phyloP scores from a whole-genome alignment of 116 monocot species.

The Cymodocea nodosa region DNA sequence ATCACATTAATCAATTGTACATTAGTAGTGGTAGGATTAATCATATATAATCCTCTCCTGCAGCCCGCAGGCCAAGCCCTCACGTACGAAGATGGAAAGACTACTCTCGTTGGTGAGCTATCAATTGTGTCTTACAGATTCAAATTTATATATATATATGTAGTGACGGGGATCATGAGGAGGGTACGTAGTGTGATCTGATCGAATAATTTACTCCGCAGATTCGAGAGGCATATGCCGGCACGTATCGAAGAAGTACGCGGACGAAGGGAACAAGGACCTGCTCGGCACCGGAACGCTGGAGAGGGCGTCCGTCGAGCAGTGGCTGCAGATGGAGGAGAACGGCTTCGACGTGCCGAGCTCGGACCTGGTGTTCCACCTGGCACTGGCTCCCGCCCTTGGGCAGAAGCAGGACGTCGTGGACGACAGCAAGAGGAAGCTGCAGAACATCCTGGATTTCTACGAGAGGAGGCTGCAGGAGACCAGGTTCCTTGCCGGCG shows the following conservation, averaged over 20 bases:
- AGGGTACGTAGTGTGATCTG: too few relatives aligned
- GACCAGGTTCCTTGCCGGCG: slow-evolving; percentile 19
- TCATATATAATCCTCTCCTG: too few relatives aligned
- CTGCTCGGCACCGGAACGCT: slow-evolving; percentile 41
- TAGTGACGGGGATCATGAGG: too few relatives aligned
- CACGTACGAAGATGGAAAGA: slow-evolving; percentile 20
- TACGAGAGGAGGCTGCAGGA: slow-evolving; percentile 20
- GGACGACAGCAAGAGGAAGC: slow-evolving; percentile 13
- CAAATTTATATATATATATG: too few relatives aligned
- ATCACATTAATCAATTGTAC: too few relatives aligned
- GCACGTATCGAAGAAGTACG: slow-evolving; percentile 31
- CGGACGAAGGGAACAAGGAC: slow-evolving; percentile 30
- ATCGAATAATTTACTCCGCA: neutral
- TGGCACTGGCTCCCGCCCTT: slow-evolving; percentile 8
- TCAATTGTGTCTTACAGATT: too few relatives aligned
- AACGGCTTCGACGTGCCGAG: slow-evolving; percentile 17
- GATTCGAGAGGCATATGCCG: slow-evolving; percentile 48
- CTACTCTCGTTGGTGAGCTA: slow-evolving; percentile 8
- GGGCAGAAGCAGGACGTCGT: neutral
- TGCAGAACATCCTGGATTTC: slow-evolving; percentile 11
- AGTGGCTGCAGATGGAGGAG: slow-evolving; percentile 33
- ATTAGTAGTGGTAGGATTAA: too few relatives aligned
- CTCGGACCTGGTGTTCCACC: slow-evolving; percentile 16
- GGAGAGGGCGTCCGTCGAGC: slow-evolving; percentile 50
- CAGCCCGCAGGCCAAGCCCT: slow-evolving; percentile 42